A percentile compares a stretch with the other conserved stretches of the same genome.
Conservation (phyloP, 768 basidiomycete species). For the Gymnopilus dilepis region DNA sequence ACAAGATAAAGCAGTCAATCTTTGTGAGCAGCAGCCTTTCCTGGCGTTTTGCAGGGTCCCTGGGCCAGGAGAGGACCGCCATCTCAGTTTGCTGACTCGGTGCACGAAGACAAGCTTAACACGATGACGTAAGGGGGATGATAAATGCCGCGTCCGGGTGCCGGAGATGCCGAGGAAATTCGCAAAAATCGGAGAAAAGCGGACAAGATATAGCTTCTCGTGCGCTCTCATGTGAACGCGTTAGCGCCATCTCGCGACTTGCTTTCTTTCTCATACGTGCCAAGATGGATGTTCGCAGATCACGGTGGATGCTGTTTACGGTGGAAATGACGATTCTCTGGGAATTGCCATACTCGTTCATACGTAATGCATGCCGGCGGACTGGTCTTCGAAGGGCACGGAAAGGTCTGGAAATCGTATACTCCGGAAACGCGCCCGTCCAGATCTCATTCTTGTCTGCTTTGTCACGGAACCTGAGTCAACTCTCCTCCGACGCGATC, state of each 20-base stretch:
- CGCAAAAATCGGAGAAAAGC: constrained; percentile 2
- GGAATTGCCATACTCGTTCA: neutral
- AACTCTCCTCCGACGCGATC: constrained; percentile 20
- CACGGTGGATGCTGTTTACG: neutral
- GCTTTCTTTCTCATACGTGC: neutral
- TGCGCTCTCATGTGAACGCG: neutral
- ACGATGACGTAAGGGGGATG: constrained; percentile 1
- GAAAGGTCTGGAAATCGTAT: constrained; percentile 4
- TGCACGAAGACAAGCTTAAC: neutral
- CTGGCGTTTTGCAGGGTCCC: constrained; percentile 41
- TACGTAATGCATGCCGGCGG: constrained; percentile 1
- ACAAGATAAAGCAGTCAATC: constrained; percentile 70
- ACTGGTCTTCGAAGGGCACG: neutral
- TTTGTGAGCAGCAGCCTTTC: constrained; percentile 63
- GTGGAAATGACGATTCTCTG: neutral
- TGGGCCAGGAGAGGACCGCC: constrained; percentile 30
- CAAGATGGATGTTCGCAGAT: neutral
- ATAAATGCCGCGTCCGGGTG: neutral
- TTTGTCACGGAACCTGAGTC: constrained; percentile 36
- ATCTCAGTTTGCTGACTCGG: neutral
- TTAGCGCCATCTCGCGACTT: neutral
- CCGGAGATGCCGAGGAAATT: neutral
- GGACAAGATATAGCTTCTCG: neutral
- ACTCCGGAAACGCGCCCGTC: constrained; percentile 4
- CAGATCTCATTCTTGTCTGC: constrained; percentile 12